A percentile compares a stretch with the other conserved stretches of the same genome.
phyloP scores from a whole-genome alignment of 192 early-diverging fungal species.

The Coemansia asiatica region DNA sequence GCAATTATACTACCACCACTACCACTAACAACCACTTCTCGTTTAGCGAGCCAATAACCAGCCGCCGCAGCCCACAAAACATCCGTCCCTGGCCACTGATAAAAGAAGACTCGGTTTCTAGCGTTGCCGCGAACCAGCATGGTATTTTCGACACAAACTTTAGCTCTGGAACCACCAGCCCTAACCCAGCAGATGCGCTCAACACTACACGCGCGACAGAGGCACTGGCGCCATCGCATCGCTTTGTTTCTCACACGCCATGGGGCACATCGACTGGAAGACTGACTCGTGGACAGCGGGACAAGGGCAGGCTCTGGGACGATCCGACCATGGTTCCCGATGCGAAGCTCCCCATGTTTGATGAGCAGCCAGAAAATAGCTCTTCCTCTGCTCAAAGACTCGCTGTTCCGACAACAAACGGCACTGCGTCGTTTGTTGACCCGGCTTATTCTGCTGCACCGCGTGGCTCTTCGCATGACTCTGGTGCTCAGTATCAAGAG shows the following conservation, averaged over 20 bases:
- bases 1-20: neutral
- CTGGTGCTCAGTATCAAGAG: neutral
- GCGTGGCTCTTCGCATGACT: constrained; percentile 1
- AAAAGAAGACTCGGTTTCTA: neutral
- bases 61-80: neutral
- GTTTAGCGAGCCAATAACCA: neutral
- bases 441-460: neutral
- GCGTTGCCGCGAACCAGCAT: neutral
- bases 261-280: constrained; percentile 47
- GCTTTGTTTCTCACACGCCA: constrained; percentile 51
- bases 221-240: constrained; percentile 39
- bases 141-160: constrained; percentile 21
- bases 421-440: neutral
- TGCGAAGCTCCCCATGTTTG: constrained; percentile 2
- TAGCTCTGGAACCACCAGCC: constrained; percentile 36
- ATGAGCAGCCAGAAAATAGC: neutral
- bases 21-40: neutral
- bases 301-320: constrained; percentile 43
- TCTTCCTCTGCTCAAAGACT: neutral
- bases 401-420: neutral
- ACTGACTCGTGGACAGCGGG: constrained; percentile 46
- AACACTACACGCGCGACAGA: constrained; percentile 15
- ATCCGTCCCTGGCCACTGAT: neutral
- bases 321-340: constrained; percentile 15
- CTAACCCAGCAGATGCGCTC: constrained; percentile 10